A percentile compares a stretch with the other conserved stretches of the same genome.
phyloP scores from a whole-genome alignment of 129 eudicot species.

The Scalesia atractyloides region DNA sequence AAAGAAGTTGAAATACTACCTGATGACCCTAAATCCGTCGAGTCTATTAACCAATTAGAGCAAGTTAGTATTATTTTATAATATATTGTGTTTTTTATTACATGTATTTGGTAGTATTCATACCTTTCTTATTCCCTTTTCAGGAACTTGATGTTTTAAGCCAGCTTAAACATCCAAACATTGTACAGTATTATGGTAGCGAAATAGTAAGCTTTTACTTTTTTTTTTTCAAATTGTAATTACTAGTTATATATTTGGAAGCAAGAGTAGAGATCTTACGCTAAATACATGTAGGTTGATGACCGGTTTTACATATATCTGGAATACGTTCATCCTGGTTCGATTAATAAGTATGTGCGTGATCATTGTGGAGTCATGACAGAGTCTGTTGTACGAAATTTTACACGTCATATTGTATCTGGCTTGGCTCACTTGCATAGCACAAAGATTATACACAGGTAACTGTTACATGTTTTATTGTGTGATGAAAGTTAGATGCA shows the following conservation, averaged over 20 bases:
- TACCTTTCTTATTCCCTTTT: slow-evolving; percentile 8
- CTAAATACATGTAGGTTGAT: slow-evolving; percentile 52
- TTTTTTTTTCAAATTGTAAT: neutral
- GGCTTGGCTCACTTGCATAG: slow-evolving; percentile 89
- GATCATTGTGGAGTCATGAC: slow-evolving; percentile 91
- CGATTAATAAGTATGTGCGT: slow-evolving; percentile 68
- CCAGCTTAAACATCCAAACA: slow-evolving; percentile 84
- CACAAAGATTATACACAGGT: slow-evolving; percentile 90
- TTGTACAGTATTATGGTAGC: slow-evolving; percentile 87
- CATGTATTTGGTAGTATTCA: neutral
- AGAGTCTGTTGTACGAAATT: slow-evolving; percentile 79
- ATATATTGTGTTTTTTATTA: neutral
- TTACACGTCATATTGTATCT: slow-evolving; percentile 90
- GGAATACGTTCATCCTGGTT: slow-evolving; percentile 97
- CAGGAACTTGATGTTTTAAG: slow-evolving; percentile 89
- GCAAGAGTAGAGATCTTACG: slow-evolving; percentile 16
- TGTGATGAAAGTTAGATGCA: neutral
- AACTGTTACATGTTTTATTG: slow-evolving; percentile 18
- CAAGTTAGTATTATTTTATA: slow-evolving; percentile 49
- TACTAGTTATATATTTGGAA: neutral
- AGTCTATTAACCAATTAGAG: slow-evolving; percentile 70
- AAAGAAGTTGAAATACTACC: slow-evolving; percentile 87
- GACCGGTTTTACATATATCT: slow-evolving; percentile 80
- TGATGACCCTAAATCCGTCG: slow-evolving; percentile 70
- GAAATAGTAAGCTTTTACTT: slow-evolving; percentile 65